A percentile compares a stretch with the other conserved stretches of the same genome.
phyloP scores from a whole-genome alignment of 1,284 basidiomycete species.

The Ceratobasidium sp. region DNA sequence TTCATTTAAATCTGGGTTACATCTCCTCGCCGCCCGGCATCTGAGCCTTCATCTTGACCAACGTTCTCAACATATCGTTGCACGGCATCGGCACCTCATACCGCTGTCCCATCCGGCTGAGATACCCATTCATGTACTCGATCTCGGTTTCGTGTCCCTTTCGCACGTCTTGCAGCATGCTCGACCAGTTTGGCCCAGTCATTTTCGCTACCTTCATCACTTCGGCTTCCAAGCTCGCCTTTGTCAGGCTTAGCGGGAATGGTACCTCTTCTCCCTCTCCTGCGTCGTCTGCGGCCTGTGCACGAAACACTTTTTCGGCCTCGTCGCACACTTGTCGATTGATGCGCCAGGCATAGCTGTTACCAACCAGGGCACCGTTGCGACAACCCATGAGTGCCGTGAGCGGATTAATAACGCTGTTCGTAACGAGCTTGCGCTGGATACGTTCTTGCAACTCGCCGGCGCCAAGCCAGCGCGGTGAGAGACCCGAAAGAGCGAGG shows the following conservation, averaged over 20 bases:
- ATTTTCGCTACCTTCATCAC: slow-evolving; percentile 67
- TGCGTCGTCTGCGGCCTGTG: slow-evolving; percentile 65
- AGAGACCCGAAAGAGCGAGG: slow-evolving; percentile 68
- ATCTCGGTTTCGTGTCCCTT: slow-evolving; percentile 77
- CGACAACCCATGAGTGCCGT: slow-evolving; percentile 85
- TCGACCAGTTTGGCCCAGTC: slow-evolving; percentile 78
- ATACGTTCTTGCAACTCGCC: slow-evolving; percentile 78
- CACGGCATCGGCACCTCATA: slow-evolving; percentile 74
- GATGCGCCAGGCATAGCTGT: slow-evolving; percentile 62
- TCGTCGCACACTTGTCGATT: slow-evolving; percentile 68
- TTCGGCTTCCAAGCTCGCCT: slow-evolving; percentile 58
- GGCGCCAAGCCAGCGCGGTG: slow-evolving; percentile 77
- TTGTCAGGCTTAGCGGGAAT: slow-evolving; percentile 52
- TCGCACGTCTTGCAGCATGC: slow-evolving; percentile 81
- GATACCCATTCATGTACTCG: slow-evolving; percentile 89
- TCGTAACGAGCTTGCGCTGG: slow-evolving; percentile 87
- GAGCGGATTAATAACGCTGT: slow-evolving; percentile 89
- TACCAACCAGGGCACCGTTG: slow-evolving; percentile 79
- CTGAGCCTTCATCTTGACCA: slow-evolving; percentile 38
- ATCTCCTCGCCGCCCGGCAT: slow-evolving; percentile 37
- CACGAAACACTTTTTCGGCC: slow-evolving; percentile 70
- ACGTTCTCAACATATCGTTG: slow-evolving; percentile 59
- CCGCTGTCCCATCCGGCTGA: slow-evolving; percentile 74
- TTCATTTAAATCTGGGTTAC: background rate
- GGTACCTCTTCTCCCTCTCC: slow-evolving; percentile 15